Percentiles rank a stretch among this genome's conserved stretches.
These are phyloP conservation scores for Globisporangium cylindrosporum DNA, from an alignment of 352 stramenopile genomes.

Conservation along the genomic window DNA sequence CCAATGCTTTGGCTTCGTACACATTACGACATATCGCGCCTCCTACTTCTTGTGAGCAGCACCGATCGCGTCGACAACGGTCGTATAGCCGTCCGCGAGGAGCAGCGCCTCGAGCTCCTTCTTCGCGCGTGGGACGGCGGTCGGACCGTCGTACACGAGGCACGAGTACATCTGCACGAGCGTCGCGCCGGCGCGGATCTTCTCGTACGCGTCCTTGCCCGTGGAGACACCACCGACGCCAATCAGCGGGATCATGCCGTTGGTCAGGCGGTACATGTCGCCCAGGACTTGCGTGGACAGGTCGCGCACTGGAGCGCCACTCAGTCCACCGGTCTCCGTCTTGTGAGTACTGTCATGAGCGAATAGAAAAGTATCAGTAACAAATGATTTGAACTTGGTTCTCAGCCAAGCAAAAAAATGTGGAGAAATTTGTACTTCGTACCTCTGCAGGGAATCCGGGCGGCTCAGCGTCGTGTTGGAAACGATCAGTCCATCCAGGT, in stretches of 20 bases:
- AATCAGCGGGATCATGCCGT: conserved; percentile 94
- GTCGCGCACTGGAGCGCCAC: conserved; percentile 92
- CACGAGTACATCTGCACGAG: conserved; percentile 95
- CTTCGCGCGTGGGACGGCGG: conserved; percentile 87
- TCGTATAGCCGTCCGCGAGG: conserved; percentile 75
- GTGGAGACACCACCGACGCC: conserved; percentile 92
- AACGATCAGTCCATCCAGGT: conserved; percentile 95
- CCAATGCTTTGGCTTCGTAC: neutral
- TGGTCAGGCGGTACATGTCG: conserved; percentile 94
- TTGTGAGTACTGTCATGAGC: conserved; percentile 42
- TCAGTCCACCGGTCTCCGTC: conserved; percentile 92
- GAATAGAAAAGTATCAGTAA: neutral
- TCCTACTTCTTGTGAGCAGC: conserved; percentile 58
- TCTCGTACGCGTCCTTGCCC: conserved; percentile 97
- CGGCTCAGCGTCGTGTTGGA: conserved; percentile 96
- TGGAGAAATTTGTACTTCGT: neutral
- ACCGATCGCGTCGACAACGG: conserved; percentile 85
- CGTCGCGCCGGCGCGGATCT: conserved; percentile 95
- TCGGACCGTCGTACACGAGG: conserved; percentile 89
- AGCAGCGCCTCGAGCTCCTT: conserved; percentile 85
- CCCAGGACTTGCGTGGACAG: conserved; percentile 93
- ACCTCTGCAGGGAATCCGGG: conserved; percentile 79
- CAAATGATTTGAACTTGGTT: neutral
- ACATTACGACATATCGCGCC: neutral
- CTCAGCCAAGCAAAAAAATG: neutral